phyloP scores from a whole-genome alignment of 495 filamentous ascomycete genomes.

The Xylaria palmicola region DNA sequence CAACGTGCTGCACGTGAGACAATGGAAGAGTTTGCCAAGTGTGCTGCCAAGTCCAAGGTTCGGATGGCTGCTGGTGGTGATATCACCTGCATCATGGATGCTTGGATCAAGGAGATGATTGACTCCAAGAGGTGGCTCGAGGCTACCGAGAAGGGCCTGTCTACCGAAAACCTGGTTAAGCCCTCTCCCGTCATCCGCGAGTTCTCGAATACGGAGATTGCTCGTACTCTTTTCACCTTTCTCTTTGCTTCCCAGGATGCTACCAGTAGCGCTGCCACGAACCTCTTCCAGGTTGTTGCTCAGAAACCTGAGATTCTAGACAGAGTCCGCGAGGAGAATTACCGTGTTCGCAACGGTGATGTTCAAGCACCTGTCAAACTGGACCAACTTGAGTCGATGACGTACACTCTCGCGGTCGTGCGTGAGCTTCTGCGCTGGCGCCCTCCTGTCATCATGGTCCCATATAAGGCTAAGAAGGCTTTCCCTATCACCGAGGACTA shows the following conservation, averaged over 20 bases:
- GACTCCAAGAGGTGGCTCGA: slow-evolving; percentile 77
- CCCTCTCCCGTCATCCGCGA: slow-evolving; percentile 76
- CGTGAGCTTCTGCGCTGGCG: slow-evolving; percentile 94
- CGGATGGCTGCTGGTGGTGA: slow-evolving; percentile 90
- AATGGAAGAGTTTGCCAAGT: slow-evolving; percentile 83
- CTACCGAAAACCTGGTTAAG: slow-evolving; percentile 71
- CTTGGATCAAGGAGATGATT: slow-evolving; percentile 83
- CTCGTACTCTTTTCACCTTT: slow-evolving; percentile 95
- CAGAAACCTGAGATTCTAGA: slow-evolving; percentile 90
- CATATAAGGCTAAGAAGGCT: slow-evolving; percentile 89
- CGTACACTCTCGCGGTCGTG: slow-evolving; percentile 89
- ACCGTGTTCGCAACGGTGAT: slow-evolving; percentile 75
- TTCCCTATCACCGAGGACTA: slow-evolving; percentile 91
- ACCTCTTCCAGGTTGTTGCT: slow-evolving; percentile 93
- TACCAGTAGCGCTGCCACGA: slow-evolving; percentile 87
- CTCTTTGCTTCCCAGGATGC: slow-evolving; percentile 98
- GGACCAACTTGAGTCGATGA: slow-evolving; percentile 83
- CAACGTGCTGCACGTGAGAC: slow-evolving; percentile 95
- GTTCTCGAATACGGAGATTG: slow-evolving; percentile 90
- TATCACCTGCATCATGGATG: slow-evolving; percentile 89
- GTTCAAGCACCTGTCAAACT: slow-evolving; percentile 66
- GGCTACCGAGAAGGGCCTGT: slow-evolving; percentile 62
- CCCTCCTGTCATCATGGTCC: slow-evolving; percentile 96
- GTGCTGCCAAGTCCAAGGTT: slow-evolving; percentile 87
- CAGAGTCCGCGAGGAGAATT: slow-evolving; percentile 89